phyloP scores from a whole-genome alignment of 495 filamentous ascomycete genomes.

The Mytilinidion resinicola region DNA sequence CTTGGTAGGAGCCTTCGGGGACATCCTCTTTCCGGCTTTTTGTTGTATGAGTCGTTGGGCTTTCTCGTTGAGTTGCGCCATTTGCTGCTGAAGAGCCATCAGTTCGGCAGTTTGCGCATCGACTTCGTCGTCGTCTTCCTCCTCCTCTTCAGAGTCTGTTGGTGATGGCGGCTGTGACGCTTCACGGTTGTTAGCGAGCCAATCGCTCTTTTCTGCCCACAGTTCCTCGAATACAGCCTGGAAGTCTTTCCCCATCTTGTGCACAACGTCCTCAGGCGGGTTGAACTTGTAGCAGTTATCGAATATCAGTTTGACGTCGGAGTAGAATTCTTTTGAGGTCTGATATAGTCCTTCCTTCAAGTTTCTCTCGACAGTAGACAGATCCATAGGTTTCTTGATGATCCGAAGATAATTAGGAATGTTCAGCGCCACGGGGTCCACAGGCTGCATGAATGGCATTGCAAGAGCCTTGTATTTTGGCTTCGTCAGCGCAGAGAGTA shows the following conservation, averaged over 20 bases:
- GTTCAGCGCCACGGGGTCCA: conserved; percentile 90
- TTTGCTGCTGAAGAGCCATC: conserved; percentile 47
- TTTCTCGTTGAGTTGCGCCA: conserved; percentile 39
- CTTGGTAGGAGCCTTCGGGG: conserved; percentile 36
- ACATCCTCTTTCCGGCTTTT: conserved; percentile 49
- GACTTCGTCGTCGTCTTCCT: conserved; percentile 60
- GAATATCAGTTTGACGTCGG: conserved; percentile 75
- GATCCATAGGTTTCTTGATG: conserved; percentile 95
- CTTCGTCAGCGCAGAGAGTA: conserved; percentile 71
- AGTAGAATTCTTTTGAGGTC: conserved; percentile 76
- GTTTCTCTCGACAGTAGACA: conserved; percentile 69
- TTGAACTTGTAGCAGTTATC: conserved; percentile 92
- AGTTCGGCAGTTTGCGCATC: conserved; percentile 41
- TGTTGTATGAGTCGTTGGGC: conserved; percentile 33
- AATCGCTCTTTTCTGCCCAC: conserved; percentile 66
- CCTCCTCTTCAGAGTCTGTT: conserved; percentile 50
- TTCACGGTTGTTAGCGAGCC: conserved; percentile 67
- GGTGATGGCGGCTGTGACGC: conserved; percentile 41
- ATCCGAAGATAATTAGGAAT: conserved; percentile 90
- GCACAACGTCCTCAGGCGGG: conserved; percentile 65
- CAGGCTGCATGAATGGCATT: conserved; percentile 67
- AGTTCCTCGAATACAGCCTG: conserved; percentile 66
- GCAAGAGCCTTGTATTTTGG: conserved; percentile 59
- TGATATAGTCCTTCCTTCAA: conserved; percentile 75
- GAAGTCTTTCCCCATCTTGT: conserved; percentile 60